Evolutionary conservation across 768 basidiomycete species (phyloP).

Genomic region (Calvatia gigantea): DNA sequence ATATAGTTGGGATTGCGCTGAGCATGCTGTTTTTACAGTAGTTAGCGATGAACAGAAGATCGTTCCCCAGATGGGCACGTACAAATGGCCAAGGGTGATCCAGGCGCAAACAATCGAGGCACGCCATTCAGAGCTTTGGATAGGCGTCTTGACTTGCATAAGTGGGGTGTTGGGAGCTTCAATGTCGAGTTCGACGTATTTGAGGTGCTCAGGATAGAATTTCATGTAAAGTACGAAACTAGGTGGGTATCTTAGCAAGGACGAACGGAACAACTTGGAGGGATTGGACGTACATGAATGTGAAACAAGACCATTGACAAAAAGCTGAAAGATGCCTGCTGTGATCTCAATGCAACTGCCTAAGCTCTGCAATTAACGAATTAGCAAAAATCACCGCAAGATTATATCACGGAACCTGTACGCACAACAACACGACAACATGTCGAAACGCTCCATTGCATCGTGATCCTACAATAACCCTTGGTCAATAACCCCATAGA

Average conservation of each 20-base stretch:
- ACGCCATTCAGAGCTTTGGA: constrained; percentile 69
- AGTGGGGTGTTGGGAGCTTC: constrained; percentile 28
- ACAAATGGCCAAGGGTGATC: constrained; percentile 75
- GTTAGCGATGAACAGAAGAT: neutral
- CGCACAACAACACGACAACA: constrained; percentile 81
- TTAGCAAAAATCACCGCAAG: neutral
- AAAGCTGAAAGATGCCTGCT: constrained; percentile 80
- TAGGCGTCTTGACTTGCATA: constrained; percentile 40
- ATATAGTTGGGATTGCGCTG: constrained; percentile 55
- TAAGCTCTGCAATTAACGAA: constrained; percentile 41
- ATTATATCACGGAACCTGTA: constrained; percentile 12
- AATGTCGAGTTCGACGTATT: constrained; percentile 41
- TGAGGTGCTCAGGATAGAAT: constrained; percentile 86
- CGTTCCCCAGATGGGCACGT: constrained; percentile 29
- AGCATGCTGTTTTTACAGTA: constrained; percentile 39
- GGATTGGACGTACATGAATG: constrained; percentile 64
- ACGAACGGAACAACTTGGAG: too few species aligned
- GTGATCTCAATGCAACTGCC: constrained; percentile 76
- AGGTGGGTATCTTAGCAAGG: neutral
- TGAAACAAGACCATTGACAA: constrained; percentile 85
- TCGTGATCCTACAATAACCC: constrained; percentile 53
- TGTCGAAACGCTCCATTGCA: constrained; percentile 79
- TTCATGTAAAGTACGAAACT: constrained; percentile 89
- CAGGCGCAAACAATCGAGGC: constrained; percentile 74
- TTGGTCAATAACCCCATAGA: constrained; percentile 12